Evolutionary conservation across 2,329 filamentous ascomycete genomes (phyloP).

Genomic region (Epichloe uncinata): DNA sequence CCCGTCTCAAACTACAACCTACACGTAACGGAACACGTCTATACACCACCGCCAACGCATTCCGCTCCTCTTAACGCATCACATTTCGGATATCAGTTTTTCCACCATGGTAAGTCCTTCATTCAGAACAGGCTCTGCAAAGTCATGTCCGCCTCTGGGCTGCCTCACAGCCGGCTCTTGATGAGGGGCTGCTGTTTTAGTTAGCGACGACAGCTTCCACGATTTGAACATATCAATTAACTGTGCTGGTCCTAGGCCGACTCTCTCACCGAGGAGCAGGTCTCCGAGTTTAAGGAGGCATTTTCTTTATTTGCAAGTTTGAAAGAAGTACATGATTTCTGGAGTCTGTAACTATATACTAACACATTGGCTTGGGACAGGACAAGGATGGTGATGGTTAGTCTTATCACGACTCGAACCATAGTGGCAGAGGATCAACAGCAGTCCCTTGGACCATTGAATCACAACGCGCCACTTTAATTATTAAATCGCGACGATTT

Average conservation of each 20-base stretch:
- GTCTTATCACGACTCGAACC: slow-evolving; percentile 22
- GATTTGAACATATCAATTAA: slow-evolving; percentile 10
- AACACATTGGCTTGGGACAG: slow-evolving; percentile 28
- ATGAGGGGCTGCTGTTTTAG: slow-evolving; percentile 13
- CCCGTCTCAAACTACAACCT: background rate
- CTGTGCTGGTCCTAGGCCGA: slow-evolving; percentile 55
- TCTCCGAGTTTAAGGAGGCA: slow-evolving; percentile 99
- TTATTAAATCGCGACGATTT: background rate
- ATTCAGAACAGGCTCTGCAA: background rate
- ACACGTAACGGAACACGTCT: background rate
- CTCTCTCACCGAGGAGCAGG: slow-evolving; percentile 98
- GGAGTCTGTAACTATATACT: background rate
- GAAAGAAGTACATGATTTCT: background rate
- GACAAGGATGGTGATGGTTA: slow-evolving; percentile 87
- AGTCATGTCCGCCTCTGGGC: background rate
- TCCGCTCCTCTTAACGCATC: background rate
- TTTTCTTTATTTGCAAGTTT: slow-evolving; percentile 96
- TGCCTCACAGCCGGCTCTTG: background rate
- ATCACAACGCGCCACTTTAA: background rate
- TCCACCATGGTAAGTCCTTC: slow-evolving; percentile 4
- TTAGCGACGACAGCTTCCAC: background rate
- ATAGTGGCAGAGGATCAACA: background rate
- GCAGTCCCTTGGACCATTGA: background rate
- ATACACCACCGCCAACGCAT: background rate
- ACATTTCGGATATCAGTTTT: background rate